Percentiles rank a stretch among this genome's conserved stretches.
Conservation (phyloP, 2,329 filamentous ascomycete species). For the Sporothrix pallida region DNA sequence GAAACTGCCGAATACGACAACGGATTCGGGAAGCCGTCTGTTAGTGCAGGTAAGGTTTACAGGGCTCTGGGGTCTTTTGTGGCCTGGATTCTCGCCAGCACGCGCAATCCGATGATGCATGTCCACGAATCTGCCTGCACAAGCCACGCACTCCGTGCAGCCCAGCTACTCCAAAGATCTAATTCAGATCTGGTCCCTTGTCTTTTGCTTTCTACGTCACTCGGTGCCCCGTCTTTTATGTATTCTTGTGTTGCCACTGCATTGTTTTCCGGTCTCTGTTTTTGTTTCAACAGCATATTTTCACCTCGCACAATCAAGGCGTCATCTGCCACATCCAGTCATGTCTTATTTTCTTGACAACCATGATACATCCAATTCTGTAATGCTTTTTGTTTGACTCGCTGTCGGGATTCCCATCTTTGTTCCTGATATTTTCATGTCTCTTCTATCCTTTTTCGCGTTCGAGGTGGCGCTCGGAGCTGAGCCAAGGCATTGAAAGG, state of each 20-base stretch:
- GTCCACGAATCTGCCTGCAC: neutral
- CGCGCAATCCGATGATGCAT: conserved; percentile 28
- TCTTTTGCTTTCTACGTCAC: neutral
- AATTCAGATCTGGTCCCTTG: neutral
- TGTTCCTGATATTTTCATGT: neutral
- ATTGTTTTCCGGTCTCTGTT: conserved; percentile 10
- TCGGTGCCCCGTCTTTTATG: neutral
- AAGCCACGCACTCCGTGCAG: too few relatives aligned
- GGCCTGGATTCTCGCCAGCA: neutral
- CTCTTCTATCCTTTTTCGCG: neutral
- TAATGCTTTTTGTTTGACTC: neutral
- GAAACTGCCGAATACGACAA: conserved; percentile 4
- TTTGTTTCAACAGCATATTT: neutral
- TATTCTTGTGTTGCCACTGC: neutral
- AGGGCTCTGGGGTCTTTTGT: neutral
- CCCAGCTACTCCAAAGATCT: neutral
- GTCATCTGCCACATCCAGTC: neutral
- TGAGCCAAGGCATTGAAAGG: conserved; percentile 8
- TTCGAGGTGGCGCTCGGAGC: conserved; percentile 2
- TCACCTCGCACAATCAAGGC: neutral
- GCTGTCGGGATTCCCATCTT: neutral
- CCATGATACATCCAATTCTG: neutral
- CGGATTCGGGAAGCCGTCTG: neutral
- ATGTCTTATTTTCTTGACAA: neutral
- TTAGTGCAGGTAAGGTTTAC: neutral